Evolutionary conservation across 2,329 filamentous ascomycete genomes (phyloP).

Genomic region (Colletotrichum neosansevieriae): DNA sequence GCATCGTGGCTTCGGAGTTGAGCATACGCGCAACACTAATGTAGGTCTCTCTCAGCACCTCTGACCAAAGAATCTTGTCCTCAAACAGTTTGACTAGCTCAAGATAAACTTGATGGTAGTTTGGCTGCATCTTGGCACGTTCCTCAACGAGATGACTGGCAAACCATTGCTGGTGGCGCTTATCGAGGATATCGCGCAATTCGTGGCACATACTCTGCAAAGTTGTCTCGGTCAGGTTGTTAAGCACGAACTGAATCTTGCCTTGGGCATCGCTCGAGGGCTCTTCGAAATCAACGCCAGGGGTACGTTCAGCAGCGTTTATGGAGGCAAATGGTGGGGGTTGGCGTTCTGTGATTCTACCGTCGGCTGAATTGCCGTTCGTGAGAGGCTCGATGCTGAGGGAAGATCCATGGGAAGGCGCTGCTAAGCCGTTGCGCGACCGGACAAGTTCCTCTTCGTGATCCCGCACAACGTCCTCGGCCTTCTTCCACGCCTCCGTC

Average conservation of each 20-base stretch:
- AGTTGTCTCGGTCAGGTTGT: conserved; percentile 94
- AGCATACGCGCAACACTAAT: conserved; percentile 86
- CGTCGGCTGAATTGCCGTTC: conserved; percentile 79
- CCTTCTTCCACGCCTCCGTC: conserved; percentile 86
- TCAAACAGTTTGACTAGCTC: conserved; percentile 88
- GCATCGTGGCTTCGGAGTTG: conserved; percentile 89
- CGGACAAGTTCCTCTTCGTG: conserved; percentile 71
- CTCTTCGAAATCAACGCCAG: conserved; percentile 78
- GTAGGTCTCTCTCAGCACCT: conserved; percentile 94
- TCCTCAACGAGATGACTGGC: conserved; percentile 95
- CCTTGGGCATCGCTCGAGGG: conserved; percentile 89
- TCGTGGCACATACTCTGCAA: conserved; percentile 86
- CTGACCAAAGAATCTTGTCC: conserved; percentile 82
- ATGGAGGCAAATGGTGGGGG: conserved; percentile 82
- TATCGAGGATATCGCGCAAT: conserved; percentile 81
- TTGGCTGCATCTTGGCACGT: conserved; percentile 95
- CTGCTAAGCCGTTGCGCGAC: conserved; percentile 64
- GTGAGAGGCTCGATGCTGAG: conserved; percentile 65
- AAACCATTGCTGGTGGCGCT: conserved; percentile 94
- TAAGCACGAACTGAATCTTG: conserved; percentile 94
- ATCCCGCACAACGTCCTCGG: conserved; percentile 82
- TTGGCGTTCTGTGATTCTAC: conserved; percentile 67
- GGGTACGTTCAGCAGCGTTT: conserved; percentile 77
- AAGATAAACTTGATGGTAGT: conserved; percentile 94
- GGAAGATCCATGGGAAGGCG: conserved; percentile 49